These are phyloP conservation scores for Phanerodontia chrysosporium DNA, from an alignment of 768 basidiomycete genomes.

Conservation along the genomic window DNA sequence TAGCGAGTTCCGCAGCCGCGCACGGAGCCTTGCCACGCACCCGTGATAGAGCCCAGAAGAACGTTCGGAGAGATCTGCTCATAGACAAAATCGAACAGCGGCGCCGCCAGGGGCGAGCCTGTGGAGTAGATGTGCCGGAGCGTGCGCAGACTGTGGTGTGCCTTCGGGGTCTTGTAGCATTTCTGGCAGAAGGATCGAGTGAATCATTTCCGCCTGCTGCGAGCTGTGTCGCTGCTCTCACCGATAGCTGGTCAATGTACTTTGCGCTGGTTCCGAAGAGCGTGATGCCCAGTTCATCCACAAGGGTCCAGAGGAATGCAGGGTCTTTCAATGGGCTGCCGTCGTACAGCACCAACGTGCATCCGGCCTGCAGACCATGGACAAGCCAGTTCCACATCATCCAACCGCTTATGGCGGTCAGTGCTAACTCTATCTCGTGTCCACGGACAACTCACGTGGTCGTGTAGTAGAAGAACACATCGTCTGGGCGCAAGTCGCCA, in stretches of 20 bases:
- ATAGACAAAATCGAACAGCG: constrained; percentile 75
- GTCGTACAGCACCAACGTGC: constrained; percentile 74
- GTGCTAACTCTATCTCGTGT: background rate
- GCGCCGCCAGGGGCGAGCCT: constrained; percentile 69
- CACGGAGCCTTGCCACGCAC: constrained; percentile 31
- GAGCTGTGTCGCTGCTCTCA: constrained; percentile 26
- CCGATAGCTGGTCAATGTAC: constrained; percentile 75
- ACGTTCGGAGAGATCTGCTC: constrained; percentile 57
- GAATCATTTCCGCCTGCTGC: background rate
- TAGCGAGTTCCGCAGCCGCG: background rate
- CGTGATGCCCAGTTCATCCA: constrained; percentile 65
- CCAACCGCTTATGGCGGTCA: constrained; percentile 55
- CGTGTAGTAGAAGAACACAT: constrained; percentile 81
- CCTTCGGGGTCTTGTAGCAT: constrained; percentile 55
- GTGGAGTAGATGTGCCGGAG: constrained; percentile 77
- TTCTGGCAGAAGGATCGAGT: constrained; percentile 39
- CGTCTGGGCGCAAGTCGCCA: constrained; percentile 58
- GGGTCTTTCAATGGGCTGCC: constrained; percentile 74
- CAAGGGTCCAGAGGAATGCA: constrained; percentile 61
- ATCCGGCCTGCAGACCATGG: constrained; percentile 58
- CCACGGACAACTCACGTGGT: constrained; percentile 52
- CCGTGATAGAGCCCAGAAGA: constrained; percentile 71
- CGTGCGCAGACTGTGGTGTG: constrained; percentile 53
- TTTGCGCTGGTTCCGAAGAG: constrained; percentile 84
- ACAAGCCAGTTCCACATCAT: constrained; percentile 92